Evolutionary conservation across 352 stramenopile species (phyloP).

Genomic region (Globisporangium alternatum): DNA sequence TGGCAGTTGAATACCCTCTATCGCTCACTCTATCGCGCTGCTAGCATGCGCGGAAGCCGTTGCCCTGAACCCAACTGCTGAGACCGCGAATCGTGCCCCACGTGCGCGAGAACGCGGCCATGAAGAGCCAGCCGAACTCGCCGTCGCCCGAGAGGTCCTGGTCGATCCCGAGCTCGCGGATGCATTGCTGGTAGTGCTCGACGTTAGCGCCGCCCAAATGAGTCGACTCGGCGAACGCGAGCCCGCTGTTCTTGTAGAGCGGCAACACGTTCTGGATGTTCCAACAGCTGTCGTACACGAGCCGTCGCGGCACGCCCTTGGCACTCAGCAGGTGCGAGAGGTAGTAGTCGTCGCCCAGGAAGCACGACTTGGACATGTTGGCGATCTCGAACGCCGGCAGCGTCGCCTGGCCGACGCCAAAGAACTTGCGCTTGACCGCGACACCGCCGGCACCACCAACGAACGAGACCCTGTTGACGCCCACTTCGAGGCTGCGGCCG

Average conservation of each 20-base stretch:
- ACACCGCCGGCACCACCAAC: conserved; percentile 51
- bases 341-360: conserved; percentile 53
- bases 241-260: conserved; percentile 28
- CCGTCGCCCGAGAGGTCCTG: conserved; percentile 44
- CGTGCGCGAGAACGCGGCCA: conserved; percentile 38
- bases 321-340: conserved; percentile 44
- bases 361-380: conserved; percentile 48
- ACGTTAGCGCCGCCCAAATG: conserved; percentile 53
- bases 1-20: no score
- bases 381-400: conserved; percentile 37
- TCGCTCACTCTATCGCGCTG: not conserved
- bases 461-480: conserved; percentile 51
- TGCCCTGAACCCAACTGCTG: conserved; percentile 20
- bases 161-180: conserved; percentile 39
- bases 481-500: conserved; percentile 42
- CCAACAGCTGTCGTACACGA: conserved; percentile 58
- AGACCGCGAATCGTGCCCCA: conserved; percentile 33
- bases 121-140: conserved; percentile 38
- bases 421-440: conserved; percentile 48
- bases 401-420: conserved; percentile 26
- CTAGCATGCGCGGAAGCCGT: conserved; percentile 38
- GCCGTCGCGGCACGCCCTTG: conserved; percentile 32
- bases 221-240: conserved; percentile 30
- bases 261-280: conserved; percentile 26
- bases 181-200: conserved; percentile 60